phyloP scores from a whole-genome alignment of 768 basidiomycete genomes.

The Auricularia auricula-judae region DNA sequence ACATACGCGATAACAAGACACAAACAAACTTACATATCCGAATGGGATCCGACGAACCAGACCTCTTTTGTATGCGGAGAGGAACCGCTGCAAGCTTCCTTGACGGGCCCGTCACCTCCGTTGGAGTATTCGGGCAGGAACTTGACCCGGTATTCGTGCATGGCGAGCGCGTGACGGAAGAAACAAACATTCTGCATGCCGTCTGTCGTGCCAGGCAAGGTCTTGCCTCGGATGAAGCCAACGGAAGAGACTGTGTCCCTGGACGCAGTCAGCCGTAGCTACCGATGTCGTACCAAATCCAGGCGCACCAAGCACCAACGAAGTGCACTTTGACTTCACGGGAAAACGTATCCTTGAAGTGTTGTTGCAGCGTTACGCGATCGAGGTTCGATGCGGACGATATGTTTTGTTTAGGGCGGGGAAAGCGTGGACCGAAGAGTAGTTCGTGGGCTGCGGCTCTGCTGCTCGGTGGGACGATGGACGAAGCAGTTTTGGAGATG shows the following conservation, averaged over 20 bases:
- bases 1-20: no score
- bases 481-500: no score
- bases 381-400: slow-evolving; percentile 13
- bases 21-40: slow-evolving; percentile 19
- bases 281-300: neutral
- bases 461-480: no score
- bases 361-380: slow-evolving; percentile 1
- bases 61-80: slow-evolving; percentile 20
- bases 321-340: slow-evolving; percentile 30
- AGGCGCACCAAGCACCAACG: slow-evolving; percentile 31
- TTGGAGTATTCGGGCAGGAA: slow-evolving; percentile 34
- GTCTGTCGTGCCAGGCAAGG: slow-evolving; percentile 21
- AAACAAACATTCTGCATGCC: slow-evolving; percentile 24
- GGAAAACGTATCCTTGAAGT: slow-evolving; percentile 28
- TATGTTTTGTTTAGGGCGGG: slow-evolving; percentile 3
- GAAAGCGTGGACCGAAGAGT: no score
- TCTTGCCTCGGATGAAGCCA: slow-evolving; percentile 22
- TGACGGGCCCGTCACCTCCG: slow-evolving; percentile 16
- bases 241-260: slow-evolving; percentile 23
- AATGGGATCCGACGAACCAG: slow-evolving; percentile 21
- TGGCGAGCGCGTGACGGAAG: slow-evolving; percentile 36
- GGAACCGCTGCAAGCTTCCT: slow-evolving; percentile 9
- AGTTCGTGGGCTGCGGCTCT: no score
- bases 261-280: neutral
- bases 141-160: slow-evolving; percentile 37